Base-by-base conservation (phyloP, 768 basidiomycete genomes). In the Leccinum obscurum region DNA sequence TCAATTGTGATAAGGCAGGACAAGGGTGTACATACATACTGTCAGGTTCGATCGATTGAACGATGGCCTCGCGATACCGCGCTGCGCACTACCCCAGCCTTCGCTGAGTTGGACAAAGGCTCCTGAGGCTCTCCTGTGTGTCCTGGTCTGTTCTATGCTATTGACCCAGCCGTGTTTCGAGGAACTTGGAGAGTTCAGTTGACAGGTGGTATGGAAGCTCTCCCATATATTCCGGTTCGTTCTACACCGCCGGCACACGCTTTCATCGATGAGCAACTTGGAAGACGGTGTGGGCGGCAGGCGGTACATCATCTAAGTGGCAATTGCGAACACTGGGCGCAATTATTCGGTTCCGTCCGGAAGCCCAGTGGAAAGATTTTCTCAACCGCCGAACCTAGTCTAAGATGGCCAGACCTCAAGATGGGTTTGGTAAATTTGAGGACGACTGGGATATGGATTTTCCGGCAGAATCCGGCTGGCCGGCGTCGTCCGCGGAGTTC, bases 11-110 rank as follows among this genome's bases (percentile, higher is more conserved):
- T 37, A 26, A 39, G 44, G n/a, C 11, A 37, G 22, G n/a, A 26
- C 11, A 37, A n/a, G n/a, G 3, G 6, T 15, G 22, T 54, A 54
- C 57, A 66, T 66, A 44, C 9, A 32, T 34, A 34, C 32, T 44
- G 64, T 14, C 52, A 0, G 8, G 5, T 44, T 14, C 9, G 2
- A 20, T 17, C 1, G 37, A 49, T 13, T 32, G 50, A 20, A 2
- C 10, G 24, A 26, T 50, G 24, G 39, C 6, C 34, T 66, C 20
- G 8, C 20, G 46, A 48, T 48, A 22, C 46, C 11, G 20, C 11
- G 46, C 46, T 48, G 46, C 20, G 20, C 46, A 48, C 20, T 48
- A 13, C 20, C n/a, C 46, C 46, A 22, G 46, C 46, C n/a, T 22
- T 22, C n/a, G 10, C n/a, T 44, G 1, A 44, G 9, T 9, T n/a